phyloP scores from a whole-genome alignment of 176 grass and related monocot species.

The Zoysia pacifica region DNA sequence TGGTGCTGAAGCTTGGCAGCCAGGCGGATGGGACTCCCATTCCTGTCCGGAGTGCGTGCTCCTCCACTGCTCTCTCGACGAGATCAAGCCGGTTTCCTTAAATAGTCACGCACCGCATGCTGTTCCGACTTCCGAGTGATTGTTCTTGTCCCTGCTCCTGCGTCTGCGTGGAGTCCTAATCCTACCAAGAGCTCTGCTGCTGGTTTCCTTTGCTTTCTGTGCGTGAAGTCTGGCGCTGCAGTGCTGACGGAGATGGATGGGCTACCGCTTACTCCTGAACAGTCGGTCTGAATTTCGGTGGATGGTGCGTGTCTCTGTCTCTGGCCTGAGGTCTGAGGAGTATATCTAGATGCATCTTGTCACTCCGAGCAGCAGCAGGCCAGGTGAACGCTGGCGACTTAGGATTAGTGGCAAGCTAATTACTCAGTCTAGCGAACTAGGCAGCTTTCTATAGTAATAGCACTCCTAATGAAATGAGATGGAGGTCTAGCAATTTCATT shows the following conservation, averaged over 20 bases:
- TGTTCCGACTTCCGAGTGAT: constrained; percentile 48
- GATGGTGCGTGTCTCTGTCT: constrained; percentile 12
- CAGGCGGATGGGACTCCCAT: constrained; percentile 46
- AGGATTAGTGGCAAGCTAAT: neutral
- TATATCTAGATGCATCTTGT: constrained; percentile 41
- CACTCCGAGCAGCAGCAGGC: constrained; percentile 15
- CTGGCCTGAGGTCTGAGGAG: neutral
- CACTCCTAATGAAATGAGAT: neutral
- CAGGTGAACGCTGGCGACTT: neutral
- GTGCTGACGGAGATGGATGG: constrained; percentile 41
- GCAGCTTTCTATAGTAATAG: too few relatives aligned
- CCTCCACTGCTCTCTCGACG: constrained; percentile 32
- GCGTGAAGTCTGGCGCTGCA: constrained; percentile 55
- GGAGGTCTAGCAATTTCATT: neutral
- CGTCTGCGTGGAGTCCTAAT: neutral
- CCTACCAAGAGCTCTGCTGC: neutral
- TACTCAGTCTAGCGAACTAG: neutral
- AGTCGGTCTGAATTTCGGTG: constrained; percentile 28
- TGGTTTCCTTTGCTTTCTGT: constrained; percentile 44
- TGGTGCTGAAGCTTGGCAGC: neutral
- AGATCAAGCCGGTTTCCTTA: constrained; percentile 70
- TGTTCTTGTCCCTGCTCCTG: constrained; percentile 54
- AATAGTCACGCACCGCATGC: constrained; percentile 49
- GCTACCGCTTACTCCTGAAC: constrained; percentile 49
- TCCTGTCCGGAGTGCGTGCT: neutral